A percentile compares a stretch with the other conserved stretches of the same genome.
phyloP scores from a whole-genome alignment of 371 early-diverging fungal genomes.

The Lichtheimia corymbifera region DNA sequence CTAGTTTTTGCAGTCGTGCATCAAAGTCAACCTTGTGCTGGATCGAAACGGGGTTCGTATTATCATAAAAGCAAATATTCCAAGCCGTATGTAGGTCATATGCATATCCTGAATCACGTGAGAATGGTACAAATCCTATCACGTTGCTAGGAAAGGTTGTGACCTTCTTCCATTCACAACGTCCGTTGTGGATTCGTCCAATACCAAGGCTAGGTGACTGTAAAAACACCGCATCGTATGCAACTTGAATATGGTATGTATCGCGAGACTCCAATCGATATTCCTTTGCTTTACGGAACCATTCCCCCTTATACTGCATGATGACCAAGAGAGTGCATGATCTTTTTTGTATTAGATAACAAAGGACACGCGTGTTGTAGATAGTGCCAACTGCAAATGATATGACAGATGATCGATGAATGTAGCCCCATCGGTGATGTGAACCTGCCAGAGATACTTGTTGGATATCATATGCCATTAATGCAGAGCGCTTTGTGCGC shows the following conservation, averaged over 20 bases:
- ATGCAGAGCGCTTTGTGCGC: constrained; percentile 9
- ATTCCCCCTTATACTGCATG: neutral
- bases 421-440: constrained; percentile 4
- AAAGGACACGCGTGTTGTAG: neutral
- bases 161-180: neutral
- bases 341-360: constrained; percentile 10
- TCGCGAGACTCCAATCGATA: constrained; percentile 11
- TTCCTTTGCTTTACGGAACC: constrained; percentile 14
- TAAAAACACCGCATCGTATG: constrained; percentile 13
- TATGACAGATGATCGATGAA: constrained; percentile 10
- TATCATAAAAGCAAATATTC: constrained; percentile 5
- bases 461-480: constrained; percentile 20
- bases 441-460: neutral
- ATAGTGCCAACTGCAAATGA: constrained; percentile 10
- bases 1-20: constrained; percentile 17
- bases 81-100: constrained; percentile 8
- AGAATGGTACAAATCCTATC: constrained; percentile 15
- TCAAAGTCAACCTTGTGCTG: constrained; percentile 29
- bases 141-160: neutral
- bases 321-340: constrained; percentile 2
- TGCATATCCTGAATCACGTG: constrained; percentile 5
- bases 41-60: neutral
- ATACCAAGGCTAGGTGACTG: constrained; percentile 11
- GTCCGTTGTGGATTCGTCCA: constrained; percentile 3
- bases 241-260: constrained; percentile 9